These are phyloP conservation scores for Termitomyces sp. DNA, from an alignment of 768 basidiomycete genomes.

Conservation along the genomic window DNA sequence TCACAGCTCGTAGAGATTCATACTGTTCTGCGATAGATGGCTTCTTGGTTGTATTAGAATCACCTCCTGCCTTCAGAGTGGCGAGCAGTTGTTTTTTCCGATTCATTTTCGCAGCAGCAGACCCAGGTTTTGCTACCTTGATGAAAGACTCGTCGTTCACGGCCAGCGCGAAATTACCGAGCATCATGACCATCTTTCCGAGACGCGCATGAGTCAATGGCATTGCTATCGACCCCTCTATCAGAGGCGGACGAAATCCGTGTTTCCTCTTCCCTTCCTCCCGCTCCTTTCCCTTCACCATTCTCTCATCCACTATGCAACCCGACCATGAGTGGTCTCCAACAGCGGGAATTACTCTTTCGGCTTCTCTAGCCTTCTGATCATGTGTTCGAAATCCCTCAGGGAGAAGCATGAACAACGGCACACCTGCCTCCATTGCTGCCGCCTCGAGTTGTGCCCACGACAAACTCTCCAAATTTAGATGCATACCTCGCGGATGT, in stretches of 20 bases:
- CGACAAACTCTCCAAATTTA: conserved; percentile 60
- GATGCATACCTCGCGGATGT: conserved; percentile 43
- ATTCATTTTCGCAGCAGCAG: background rate
- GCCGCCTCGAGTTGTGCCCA: conserved; percentile 51
- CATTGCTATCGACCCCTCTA: conserved; percentile 8
- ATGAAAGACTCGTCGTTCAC: conserved; percentile 17
- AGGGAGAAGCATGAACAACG: conserved; percentile 47
- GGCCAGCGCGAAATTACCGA: conserved; percentile 46
- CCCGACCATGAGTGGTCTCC: background rate
- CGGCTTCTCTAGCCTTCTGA: background rate
- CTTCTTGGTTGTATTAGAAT: background rate
- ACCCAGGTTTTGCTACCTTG: conserved; percentile 6
- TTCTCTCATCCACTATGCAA: background rate
- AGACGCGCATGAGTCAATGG: conserved; percentile 52
- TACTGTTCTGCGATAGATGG: conserved; percentile 22
- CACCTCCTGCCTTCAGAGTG: background rate
- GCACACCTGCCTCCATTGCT: conserved; percentile 63
- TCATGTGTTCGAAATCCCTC: conserved; percentile 12
- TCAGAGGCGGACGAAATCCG: background rate
- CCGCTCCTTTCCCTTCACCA: background rate
- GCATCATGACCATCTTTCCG: conserved; percentile 49
- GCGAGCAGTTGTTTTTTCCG: background rate
- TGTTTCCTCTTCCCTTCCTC: background rate
- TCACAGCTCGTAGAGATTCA: conserved; percentile 20
- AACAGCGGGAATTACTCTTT: background rate